Evolutionary conservation across 495 filamentous ascomycete genomes (phyloP).

Genomic region (Talaromyces wortmannii): DNA sequence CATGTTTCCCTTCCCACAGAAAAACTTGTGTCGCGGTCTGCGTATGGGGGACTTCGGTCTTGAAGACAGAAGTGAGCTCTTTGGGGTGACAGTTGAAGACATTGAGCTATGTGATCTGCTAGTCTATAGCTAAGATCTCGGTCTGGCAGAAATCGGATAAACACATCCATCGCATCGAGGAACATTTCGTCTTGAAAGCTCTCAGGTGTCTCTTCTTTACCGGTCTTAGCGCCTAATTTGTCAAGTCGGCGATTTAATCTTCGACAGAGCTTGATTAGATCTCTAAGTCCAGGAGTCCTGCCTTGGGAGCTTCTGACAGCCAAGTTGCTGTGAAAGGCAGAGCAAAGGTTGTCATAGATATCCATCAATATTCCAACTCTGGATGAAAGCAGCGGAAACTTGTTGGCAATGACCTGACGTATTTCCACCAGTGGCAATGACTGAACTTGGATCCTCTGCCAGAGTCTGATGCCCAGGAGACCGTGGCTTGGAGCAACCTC

Average conservation of each 20-base stretch:
- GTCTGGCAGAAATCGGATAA: constrained; percentile 71
- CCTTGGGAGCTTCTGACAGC: constrained; percentile 40
- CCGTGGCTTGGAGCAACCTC: constrained; percentile 47
- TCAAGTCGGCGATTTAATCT: constrained; percentile 57
- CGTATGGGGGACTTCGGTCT: constrained; percentile 58
- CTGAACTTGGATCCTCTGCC: constrained; percentile 65
- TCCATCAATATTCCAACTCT: constrained; percentile 66
- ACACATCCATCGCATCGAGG: constrained; percentile 83
- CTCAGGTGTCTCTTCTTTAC: constrained; percentile 68
- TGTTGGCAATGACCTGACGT: constrained; percentile 59
- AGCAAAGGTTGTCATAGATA: constrained; percentile 64
- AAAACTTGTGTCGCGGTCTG: constrained; percentile 49
- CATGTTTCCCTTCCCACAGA: constrained; percentile 60
- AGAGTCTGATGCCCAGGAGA: constrained; percentile 74
- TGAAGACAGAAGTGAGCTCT: constrained; percentile 62
- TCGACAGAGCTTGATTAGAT: constrained; percentile 84
- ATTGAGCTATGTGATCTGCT: constrained; percentile 65
- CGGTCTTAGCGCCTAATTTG: constrained; percentile 55
- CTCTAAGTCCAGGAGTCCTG: constrained; percentile 58
- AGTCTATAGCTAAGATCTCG: constrained; percentile 53
- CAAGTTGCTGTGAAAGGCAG: constrained; percentile 38
- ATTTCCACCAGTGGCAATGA: constrained; percentile 67
- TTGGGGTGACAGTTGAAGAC: constrained; percentile 77
- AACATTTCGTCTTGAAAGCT: constrained; percentile 77
- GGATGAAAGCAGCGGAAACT: constrained; percentile 60